Conservation (phyloP, 2,329 filamentous ascomycete species). For the Trichoderma gracile region DNA sequence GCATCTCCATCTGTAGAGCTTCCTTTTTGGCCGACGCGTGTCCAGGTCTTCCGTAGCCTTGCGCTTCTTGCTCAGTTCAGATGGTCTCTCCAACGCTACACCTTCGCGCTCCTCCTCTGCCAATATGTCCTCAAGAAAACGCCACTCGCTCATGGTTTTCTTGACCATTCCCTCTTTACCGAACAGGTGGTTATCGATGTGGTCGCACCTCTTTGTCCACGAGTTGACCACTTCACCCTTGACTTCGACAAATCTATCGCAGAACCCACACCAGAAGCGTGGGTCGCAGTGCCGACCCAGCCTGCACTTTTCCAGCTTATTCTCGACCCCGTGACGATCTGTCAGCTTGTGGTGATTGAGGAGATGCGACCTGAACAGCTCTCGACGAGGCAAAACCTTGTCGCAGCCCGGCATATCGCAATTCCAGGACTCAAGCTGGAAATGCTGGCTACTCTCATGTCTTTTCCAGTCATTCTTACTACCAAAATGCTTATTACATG, state of each 20-base stretch:
- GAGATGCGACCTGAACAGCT: slow-evolving; percentile 65
- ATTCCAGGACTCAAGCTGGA: slow-evolving; percentile 68
- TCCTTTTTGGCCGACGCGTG: not conserved
- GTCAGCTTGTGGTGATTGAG: slow-evolving; percentile 47
- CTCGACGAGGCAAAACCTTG: slow-evolving; percentile 58
- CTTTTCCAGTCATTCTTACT: slow-evolving; percentile 94
- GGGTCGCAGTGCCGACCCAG: slow-evolving; percentile 65
- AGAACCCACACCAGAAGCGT: slow-evolving; percentile 89
- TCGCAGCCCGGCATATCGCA: slow-evolving; percentile 62
- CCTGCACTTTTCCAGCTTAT: slow-evolving; percentile 54
- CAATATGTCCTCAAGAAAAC: slow-evolving; percentile 37
- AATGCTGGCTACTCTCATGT: slow-evolving; percentile 81
- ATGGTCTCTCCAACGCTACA: not conserved
- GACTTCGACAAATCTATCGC: slow-evolving; percentile 57
- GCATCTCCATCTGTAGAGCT: slow-evolving; percentile 34
- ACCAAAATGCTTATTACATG: slow-evolving; percentile 75
- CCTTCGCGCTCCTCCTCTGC: not conserved
- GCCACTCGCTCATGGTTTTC: slow-evolving; percentile 59
- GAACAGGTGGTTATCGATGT: slow-evolving; percentile 73
- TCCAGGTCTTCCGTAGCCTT: slow-evolving; percentile 13
- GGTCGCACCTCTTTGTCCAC: slow-evolving; percentile 61
- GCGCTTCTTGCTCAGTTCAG: not conserved
- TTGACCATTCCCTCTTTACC: slow-evolving; percentile 46
- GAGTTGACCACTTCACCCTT: slow-evolving; percentile 45
- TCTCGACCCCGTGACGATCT: slow-evolving; percentile 37